A percentile compares a stretch with the other conserved stretches of the same genome.
phyloP scores from a whole-genome alignment of 2,329 filamentous ascomycete genomes.

The Colletotrichum brevisporum region DNA sequence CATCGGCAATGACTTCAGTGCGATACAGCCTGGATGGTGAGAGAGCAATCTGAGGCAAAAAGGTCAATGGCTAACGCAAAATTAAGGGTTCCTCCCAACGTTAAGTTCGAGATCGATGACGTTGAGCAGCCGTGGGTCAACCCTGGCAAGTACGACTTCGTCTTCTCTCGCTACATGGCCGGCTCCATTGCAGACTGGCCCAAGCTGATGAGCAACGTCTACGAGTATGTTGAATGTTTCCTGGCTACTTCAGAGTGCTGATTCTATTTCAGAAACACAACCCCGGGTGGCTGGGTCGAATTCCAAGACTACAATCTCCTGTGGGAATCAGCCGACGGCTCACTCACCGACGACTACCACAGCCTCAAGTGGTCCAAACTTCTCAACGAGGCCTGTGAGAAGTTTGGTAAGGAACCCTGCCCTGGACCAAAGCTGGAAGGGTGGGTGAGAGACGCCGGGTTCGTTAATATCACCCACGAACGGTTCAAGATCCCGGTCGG shows the following conservation, averaged over 20 bases:
- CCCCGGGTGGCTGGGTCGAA: slow-evolving; percentile 51
- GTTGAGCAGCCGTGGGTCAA: slow-evolving; percentile 50
- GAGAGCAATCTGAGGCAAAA: too few relatives aligned
- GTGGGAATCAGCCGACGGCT: slow-evolving; percentile 43
- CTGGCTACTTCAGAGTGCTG: too few relatives aligned
- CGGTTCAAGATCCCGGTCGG: slow-evolving; percentile 37
- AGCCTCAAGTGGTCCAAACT: neutral
- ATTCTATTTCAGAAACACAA: slow-evolving; percentile 33
- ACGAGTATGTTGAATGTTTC: neutral
- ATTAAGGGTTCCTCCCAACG: slow-evolving; percentile 69
- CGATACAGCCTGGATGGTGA: too few relatives aligned
- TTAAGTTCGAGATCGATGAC: slow-evolving; percentile 81
- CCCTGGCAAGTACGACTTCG: slow-evolving; percentile 5
- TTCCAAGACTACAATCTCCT: slow-evolving; percentile 43
- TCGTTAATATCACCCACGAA: neutral
- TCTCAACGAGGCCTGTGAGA: neutral
- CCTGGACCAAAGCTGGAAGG: too few relatives aligned
- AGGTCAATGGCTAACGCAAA: neutral
- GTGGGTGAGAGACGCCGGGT: too few relatives aligned
- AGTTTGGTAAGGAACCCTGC: too few relatives aligned
- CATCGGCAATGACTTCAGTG: too few relatives aligned
- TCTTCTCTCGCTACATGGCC: slow-evolving; percentile 46
- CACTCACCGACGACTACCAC: slow-evolving; percentile 24
- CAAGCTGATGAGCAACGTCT: slow-evolving; percentile 9
- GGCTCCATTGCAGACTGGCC: slow-evolving; percentile 49